A percentile compares a stretch with the other conserved stretches of the same genome.
Conservation (phyloP, 495 filamentous ascomycete genomes). For the Bacidia gigantensis region DNA sequence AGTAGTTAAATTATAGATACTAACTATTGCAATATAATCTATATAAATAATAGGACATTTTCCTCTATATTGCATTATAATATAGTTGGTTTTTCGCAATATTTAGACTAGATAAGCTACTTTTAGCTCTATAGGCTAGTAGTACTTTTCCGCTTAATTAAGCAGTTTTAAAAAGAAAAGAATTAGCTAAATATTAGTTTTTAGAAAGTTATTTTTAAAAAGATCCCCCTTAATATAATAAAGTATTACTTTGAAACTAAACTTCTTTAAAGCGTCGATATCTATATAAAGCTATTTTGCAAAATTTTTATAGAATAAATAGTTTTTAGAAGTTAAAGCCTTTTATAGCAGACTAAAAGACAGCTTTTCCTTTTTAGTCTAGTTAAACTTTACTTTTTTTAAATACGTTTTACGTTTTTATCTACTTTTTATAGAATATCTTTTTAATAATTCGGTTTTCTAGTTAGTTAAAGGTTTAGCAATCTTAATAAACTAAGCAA, state of each 20-base stretch:
- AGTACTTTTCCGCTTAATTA: conserved; percentile 2
- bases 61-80: neutral
- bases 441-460: neutral
- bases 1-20: neutral
- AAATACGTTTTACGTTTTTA: neutral
- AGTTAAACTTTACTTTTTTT: neutral
- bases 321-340: neutral
- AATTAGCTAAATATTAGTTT: neutral
- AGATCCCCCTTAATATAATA: neutral
- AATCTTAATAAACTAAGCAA: neutral
- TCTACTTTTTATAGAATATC: neutral
- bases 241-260: neutral
- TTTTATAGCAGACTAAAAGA: neutral
- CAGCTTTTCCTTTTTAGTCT: neutral
- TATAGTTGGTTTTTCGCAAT: neutral
- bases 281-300: neutral
- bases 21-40: neutral
- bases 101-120: neutral
- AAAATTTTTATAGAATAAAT: neutral
- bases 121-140: neutral
- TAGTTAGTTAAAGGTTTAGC: neutral
- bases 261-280: conserved; percentile 6
- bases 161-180: neutral
- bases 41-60: neutral
- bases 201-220: neutral